Evolutionary conservation across 1,284 basidiomycete species (phyloP).

Genomic region (Fomitopsis schrenkii): DNA sequence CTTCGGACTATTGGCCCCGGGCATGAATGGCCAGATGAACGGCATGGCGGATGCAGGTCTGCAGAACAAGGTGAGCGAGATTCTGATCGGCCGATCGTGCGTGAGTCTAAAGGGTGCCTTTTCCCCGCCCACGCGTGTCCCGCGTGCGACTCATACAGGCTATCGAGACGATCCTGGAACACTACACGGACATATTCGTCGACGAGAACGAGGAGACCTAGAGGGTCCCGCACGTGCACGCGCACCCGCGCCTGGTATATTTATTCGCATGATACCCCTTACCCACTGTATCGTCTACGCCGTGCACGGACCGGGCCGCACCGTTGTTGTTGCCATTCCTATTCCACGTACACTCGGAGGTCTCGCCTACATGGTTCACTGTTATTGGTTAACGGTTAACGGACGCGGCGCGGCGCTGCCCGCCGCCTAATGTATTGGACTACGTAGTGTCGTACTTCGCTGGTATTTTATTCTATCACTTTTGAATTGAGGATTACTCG

Average conservation of each 20-base stretch:
- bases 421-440: slow-evolving; percentile 1
- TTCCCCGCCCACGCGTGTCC: not conserved
- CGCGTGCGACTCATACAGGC: slow-evolving; percentile 41
- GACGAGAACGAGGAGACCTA: slow-evolving; percentile 52
- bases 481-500: not conserved
- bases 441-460: slow-evolving; percentile 6
- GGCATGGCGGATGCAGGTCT: slow-evolving; percentile 56
- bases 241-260: not conserved
- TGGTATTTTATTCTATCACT: slow-evolving; percentile 1
- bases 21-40: slow-evolving; percentile 28
- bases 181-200: slow-evolving; percentile 85
- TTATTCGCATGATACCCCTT: slow-evolving; percentile 19
- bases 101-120: not conserved
- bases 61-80: slow-evolving; percentile 55
- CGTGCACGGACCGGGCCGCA: not conserved
- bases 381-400: not conserved
- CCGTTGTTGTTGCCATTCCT: not conserved
- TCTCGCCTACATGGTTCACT: not conserved
- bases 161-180: slow-evolving; percentile 83
- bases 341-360: not conserved
- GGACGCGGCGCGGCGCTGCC: not conserved
- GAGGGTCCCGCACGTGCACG: slow-evolving; percentile 1
- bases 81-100: not conserved
- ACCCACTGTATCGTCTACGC: slow-evolving; percentile 22
- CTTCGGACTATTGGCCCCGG: slow-evolving; percentile 53